Percentiles rank a stretch among this genome's conserved stretches.
phyloP scores from a whole-genome alignment of 768 basidiomycete genomes.

The Cystofilobasidium macerans region DNA sequence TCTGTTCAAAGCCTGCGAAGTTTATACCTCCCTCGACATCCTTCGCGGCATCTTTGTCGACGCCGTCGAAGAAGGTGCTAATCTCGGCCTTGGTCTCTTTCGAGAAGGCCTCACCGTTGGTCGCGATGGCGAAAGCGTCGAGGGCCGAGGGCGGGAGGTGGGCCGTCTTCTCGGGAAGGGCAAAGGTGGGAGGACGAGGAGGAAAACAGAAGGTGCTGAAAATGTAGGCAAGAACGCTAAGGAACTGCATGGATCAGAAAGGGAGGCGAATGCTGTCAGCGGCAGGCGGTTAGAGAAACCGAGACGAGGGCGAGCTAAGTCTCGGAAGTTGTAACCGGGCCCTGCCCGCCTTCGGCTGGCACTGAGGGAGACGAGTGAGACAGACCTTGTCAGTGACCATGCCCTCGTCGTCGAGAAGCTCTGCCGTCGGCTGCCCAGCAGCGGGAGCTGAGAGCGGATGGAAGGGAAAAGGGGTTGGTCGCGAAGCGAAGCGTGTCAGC shows the following conservation, averaged over 20 bases:
- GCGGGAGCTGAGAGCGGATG: background rate
- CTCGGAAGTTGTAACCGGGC: too few species aligned
- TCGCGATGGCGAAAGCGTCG: conserved; percentile 66
- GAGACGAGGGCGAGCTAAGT: background rate
- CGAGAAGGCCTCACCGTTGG: conserved; percentile 70
- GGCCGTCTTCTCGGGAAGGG: conserved; percentile 36
- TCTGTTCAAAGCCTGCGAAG: conserved; percentile 53
- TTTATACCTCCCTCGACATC: conserved; percentile 2
- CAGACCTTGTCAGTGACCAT: conserved; percentile 54
- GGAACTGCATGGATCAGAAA: conserved; percentile 44
- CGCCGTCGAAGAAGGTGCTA: conserved; percentile 61
- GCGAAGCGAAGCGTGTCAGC: too few species aligned
- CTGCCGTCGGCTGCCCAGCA: conserved; percentile 39
- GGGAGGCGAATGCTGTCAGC: too few species aligned
- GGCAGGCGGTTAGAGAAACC: too few species aligned
- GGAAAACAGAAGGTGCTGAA: conserved; percentile 68
- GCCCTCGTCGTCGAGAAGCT: conserved; percentile 61
- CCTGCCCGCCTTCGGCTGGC: too few species aligned
- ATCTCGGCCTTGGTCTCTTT: conserved; percentile 68
- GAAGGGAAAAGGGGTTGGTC: background rate
- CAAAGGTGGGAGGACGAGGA: conserved; percentile 23
- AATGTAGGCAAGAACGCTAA: conserved; percentile 59
- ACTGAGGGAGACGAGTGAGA: background rate
- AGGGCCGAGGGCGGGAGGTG: conserved; percentile 52
- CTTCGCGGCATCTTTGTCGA: conserved; percentile 37